Percentiles rank a stretch among this genome's conserved stretches.
These are phyloP conservation scores for Nothophaeocryptopus gaeumannii DNA, from an alignment of 2,329 filamentous ascomycete species.

Conservation along the genomic window DNA sequence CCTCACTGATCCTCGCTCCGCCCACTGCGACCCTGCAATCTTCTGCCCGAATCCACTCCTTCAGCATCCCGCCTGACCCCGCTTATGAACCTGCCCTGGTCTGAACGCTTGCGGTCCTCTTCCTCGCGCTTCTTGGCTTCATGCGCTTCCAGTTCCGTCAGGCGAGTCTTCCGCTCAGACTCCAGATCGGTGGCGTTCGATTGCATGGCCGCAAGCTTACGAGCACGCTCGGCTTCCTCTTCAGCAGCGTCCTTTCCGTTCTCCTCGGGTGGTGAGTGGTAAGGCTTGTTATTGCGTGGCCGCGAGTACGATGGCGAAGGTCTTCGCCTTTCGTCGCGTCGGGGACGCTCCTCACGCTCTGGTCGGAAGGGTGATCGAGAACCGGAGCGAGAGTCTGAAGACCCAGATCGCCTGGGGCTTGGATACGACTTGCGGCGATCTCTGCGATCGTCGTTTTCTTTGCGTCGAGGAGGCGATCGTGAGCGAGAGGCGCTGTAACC, in stretches of 20 bases:
- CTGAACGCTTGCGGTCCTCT: conserved; percentile 54
- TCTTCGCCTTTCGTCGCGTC: conserved; percentile 17
- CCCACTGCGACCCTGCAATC: conserved; percentile 25
- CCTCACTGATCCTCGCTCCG: conserved; percentile 13
- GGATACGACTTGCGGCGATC: conserved; percentile 35
- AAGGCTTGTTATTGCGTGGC: conserved; percentile 19
- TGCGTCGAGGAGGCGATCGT: conserved; percentile 40
- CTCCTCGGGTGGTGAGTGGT: conserved; percentile 29
- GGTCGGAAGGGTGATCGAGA: conserved; percentile 33
- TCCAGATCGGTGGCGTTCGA: conserved; percentile 60
- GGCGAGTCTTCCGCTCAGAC: conserved; percentile 63
- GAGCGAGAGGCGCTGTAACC: conserved; percentile 33
- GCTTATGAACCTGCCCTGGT: conserved; percentile 37
- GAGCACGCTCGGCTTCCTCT: conserved; percentile 36
- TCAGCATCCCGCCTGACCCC: conserved; percentile 34
- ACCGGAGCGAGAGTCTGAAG: conserved; percentile 35
- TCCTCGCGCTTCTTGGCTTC: conserved; percentile 64
- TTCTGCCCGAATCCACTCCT: conserved; percentile 29
- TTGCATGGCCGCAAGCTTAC: conserved; percentile 42
- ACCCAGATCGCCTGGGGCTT: conserved; percentile 35
- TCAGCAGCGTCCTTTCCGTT: conserved; percentile 22
- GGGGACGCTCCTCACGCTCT: conserved; percentile 15
- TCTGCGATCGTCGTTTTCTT: conserved; percentile 33
- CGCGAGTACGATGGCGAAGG: conserved; percentile 23
- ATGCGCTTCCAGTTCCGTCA: conserved; percentile 63